Conservation (phyloP, 441 rosid species). For the Populus trichocarpa region DNA sequence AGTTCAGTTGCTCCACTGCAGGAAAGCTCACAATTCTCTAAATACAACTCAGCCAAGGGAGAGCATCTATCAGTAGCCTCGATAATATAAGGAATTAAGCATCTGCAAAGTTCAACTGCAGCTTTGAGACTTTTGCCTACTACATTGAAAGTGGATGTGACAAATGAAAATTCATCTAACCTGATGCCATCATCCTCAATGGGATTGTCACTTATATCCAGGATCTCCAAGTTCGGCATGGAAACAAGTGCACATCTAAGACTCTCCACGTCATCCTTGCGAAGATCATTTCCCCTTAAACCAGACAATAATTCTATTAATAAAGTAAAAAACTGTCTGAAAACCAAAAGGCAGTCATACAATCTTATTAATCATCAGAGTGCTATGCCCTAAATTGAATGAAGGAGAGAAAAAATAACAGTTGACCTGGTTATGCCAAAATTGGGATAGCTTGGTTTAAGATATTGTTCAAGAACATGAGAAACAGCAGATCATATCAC, state of each 20-base stretch:
- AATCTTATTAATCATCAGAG: constrained; percentile 9
- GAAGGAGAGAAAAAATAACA: not conserved
- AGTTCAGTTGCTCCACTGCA: constrained; percentile 54
- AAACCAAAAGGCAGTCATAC: not conserved
- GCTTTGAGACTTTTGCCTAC: constrained; percentile 20
- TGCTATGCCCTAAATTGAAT: constrained; percentile 1
- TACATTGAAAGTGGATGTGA: constrained; percentile 6
- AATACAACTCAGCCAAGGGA: constrained; percentile 50
- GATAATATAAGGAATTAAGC: constrained; percentile 59
- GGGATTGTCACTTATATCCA: constrained; percentile 83
- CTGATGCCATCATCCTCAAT: constrained; percentile 74
- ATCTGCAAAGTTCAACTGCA: constrained; percentile 44
- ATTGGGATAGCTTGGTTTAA: not conserved
- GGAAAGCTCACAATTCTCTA: constrained; percentile 82
- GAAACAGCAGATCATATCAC: constrained; percentile 27
- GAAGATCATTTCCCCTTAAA: constrained; percentile 71
- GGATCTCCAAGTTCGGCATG: constrained; percentile 69
- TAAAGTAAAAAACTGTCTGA: constrained; percentile 13
- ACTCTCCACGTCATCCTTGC: constrained; percentile 54
- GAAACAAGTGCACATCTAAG: constrained; percentile 50
- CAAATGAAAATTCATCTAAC: constrained; percentile 36
- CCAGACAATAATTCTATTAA: constrained; percentile 16
- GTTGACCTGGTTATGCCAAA: not conserved
- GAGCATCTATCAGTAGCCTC: constrained; percentile 45
- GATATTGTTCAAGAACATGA: constrained; percentile 1